A percentile compares a stretch with the other conserved stretches of the same genome.
Conservation (phyloP, 148 eudicot species). For the Diospyros kaki region DNA sequence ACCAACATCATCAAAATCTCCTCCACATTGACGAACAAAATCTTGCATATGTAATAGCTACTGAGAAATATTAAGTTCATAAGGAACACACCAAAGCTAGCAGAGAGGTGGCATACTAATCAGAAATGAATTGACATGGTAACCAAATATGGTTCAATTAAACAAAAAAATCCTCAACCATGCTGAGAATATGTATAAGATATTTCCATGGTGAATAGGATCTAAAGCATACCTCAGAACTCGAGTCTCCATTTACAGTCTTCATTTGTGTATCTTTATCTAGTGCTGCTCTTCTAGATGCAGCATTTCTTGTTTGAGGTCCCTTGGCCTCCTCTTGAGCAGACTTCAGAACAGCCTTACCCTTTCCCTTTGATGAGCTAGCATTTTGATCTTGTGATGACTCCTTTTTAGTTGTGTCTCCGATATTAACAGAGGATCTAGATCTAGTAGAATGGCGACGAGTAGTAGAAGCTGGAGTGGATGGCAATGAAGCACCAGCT, state of each 20-base stretch:
- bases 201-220: slow-evolving; percentile 3
- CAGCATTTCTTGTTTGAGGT: slow-evolving; percentile 88
- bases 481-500: slow-evolving; percentile 62
- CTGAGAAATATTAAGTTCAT: background rate
- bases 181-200: background rate
- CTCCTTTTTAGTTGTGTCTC: slow-evolving; percentile 56
- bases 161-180: background rate
- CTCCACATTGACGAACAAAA: background rate
- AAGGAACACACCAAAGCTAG: background rate
- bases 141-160: background rate
- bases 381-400: slow-evolving; percentile 47
- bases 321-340: slow-evolving; percentile 68
- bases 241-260: slow-evolving; percentile 58
- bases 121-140: background rate
- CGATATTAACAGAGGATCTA: slow-evolving; percentile 62
- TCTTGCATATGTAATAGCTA: background rate
- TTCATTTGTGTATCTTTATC: slow-evolving; percentile 76
- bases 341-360: slow-evolving; percentile 78
- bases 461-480: slow-evolving; percentile 61
- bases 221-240: slow-evolving; percentile 69
- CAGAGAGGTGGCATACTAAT: background rate
- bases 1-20: too few relatives aligned
- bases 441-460: slow-evolving; percentile 75
- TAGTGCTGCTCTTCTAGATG: slow-evolving; percentile 66
- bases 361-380: slow-evolving; percentile 79